Evolutionary conservation across 2,329 filamentous ascomycete genomes (phyloP), one percentile per base, ranked within the genome.

Genomic region (Fusarium sp.): DNA sequence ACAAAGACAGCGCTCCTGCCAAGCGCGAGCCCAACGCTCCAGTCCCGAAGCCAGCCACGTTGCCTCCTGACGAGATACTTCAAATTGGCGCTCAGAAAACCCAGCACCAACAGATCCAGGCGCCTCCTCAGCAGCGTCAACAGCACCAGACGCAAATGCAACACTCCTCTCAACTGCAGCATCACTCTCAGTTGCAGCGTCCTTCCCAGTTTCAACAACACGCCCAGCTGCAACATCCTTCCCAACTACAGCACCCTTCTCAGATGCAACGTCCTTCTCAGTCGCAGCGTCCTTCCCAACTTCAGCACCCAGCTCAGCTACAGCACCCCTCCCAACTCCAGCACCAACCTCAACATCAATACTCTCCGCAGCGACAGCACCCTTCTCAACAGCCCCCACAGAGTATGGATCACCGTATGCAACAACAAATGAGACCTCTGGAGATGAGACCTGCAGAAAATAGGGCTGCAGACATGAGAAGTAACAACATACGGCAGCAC

Each of bases 1-100:
- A 90, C 58, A 79, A 84, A 58, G 86, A 87, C 25, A 78, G 82
- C 7, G 75, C 78, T 8, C 80, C 81, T 3, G 80, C 84, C 12
- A 76, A 82, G 71, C 82, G 83, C 10, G 89, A 91, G 68, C 75
- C 82, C 9, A 84, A 82, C 1, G 68, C 84, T 18, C 84, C 86
- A 23, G 83, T 86, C 0, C 88, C 89, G 63, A 89, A 85, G 75
- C 41, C 58, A 11, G 57, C 49, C 16, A 73, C 62, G 11, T 53
- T 66, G 25, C 57, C 62, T 48, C 62, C 69, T 18, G 74, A 73
- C n/a, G 70, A 73, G 18, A 59, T 68, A 72, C 66, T 71, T 27
- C 64, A 71, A 28, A 66, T 71, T 3, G 48, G 62, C 23, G 45
- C 46, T 25, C 69, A 69, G n/a, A 55, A 69, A 25, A 40, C 55